Evolutionary conservation across 2,329 filamentous ascomycete genomes (phyloP).

Genomic region (Fusarium equiseti): DNA sequence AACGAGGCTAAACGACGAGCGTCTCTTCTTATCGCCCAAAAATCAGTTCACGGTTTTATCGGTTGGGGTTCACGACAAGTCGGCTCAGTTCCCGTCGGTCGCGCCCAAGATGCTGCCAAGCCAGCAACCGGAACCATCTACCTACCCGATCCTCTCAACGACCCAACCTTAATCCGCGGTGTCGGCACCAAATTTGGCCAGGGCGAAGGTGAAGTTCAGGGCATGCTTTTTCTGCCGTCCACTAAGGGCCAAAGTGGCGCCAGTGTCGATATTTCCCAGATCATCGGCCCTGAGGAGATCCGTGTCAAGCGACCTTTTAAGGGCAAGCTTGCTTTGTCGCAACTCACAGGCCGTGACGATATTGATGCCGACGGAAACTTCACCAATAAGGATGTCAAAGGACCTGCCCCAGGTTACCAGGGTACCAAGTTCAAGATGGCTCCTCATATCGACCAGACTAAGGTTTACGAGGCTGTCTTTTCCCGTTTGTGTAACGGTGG

Average conservation of each 20-base stretch:
- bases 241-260: slow-evolving; percentile 81
- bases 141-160: slow-evolving; percentile 86
- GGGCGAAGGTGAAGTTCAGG: slow-evolving; percentile 77
- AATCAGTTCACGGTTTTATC: slow-evolving; percentile 94
- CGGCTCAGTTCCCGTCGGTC: slow-evolving; percentile 91
- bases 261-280: slow-evolving; percentile 85
- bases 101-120: slow-evolving; percentile 90
- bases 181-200: slow-evolving; percentile 85
- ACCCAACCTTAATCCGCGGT: slow-evolving; percentile 84
- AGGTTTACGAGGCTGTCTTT: slow-evolving; percentile 95
- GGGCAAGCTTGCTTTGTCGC: slow-evolving; percentile 77
- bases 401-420: slow-evolving; percentile 71
- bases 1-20: slow-evolving; percentile 89
- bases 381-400: slow-evolving; percentile 65
- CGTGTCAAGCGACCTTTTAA: slow-evolving; percentile 90
- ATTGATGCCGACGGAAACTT: slow-evolving; percentile 75
- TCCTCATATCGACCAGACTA: slow-evolving; percentile 92
- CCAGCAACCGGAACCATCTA: slow-evolving; percentile 84
- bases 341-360: slow-evolving; percentile 85
- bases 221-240: slow-evolving; percentile 87
- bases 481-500: slow-evolving; percentile 83
- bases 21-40: slow-evolving; percentile 93
- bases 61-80: slow-evolving; percentile 86
- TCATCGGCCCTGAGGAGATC: slow-evolving; percentile 83
- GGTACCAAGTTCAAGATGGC: slow-evolving; percentile 89